Percentiles rank a stretch among this genome's conserved stretches.
phyloP scores from a whole-genome alignment of 2,329 filamentous ascomycete genomes.

The Penicillium sp. region DNA sequence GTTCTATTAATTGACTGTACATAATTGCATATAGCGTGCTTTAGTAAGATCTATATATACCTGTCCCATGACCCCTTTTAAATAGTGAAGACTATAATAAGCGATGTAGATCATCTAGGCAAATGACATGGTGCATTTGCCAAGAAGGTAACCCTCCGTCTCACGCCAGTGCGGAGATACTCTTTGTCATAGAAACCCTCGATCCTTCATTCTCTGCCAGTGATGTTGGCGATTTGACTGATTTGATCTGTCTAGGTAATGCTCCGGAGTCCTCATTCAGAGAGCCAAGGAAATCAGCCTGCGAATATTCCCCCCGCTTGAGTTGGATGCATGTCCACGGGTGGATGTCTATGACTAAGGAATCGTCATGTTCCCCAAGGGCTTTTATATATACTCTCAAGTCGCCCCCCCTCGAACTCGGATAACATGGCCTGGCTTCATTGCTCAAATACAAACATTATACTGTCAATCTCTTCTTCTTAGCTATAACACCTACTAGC shows the following conservation, averaged over 20 bases:
- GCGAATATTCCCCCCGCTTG: conserved; percentile 16
- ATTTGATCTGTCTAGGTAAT: neutral
- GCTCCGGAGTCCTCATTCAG: neutral
- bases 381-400: neutral
- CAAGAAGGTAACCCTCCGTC: conserved; percentile 11
- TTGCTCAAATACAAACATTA: neutral
- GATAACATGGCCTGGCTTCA: neutral
- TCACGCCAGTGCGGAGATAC: neutral
- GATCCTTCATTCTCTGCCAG: neutral
- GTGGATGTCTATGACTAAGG: conserved; percentile 15
- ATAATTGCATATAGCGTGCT: no score
- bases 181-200: conserved; percentile 12
- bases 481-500: neutral
- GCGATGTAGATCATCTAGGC: no score
- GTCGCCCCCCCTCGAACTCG: conserved; percentile 11
- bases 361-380: neutral
- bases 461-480: no score
- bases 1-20: no score
- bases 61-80: no score
- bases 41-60: no score
- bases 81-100: no score
- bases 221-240: neutral
- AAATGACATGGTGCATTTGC: conserved; percentile 6
- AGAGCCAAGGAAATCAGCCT: conserved; percentile 6
- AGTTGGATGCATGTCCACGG: no score